These are phyloP conservation scores for Magnusiomyces clavatus DNA, from an alignment of 1,139 yeast species.

Conservation along the genomic window DNA sequence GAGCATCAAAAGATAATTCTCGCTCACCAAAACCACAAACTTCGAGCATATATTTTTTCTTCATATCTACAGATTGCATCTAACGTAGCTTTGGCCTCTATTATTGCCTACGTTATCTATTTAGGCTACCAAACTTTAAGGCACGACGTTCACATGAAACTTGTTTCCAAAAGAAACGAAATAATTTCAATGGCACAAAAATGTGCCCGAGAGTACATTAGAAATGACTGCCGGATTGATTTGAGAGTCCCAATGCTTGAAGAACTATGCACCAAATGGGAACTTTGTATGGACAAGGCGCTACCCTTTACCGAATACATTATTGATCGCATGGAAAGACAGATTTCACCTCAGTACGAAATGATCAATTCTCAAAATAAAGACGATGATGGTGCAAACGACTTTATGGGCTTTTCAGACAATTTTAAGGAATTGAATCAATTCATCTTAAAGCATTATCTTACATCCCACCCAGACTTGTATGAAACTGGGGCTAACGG, in stretches of 20 bases:
- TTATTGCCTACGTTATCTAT: constrained; percentile 6
- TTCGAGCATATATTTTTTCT: constrained; percentile 8
- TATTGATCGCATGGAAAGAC: too few relatives aligned
- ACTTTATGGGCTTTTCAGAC: too few relatives aligned
- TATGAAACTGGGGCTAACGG: too few relatives aligned
- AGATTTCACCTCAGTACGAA: too few relatives aligned
- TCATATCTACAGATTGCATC: constrained; percentile 13
- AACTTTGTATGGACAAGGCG: constrained; percentile 40
- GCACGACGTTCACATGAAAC: constrained; percentile 2
- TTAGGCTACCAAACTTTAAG: not conserved
- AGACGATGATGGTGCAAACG: too few relatives aligned
- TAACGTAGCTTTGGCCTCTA: constrained; percentile 10
- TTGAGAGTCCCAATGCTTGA: constrained; percentile 58
- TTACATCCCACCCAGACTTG: too few relatives aligned
- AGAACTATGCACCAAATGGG: constrained; percentile 61
- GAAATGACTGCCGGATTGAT: constrained; percentile 54
- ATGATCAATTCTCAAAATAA: not conserved
- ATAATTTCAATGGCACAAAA: constrained; percentile 10
- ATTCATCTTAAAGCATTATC: too few relatives aligned
- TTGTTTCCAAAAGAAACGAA: constrained; percentile 1
- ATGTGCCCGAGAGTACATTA: constrained; percentile 59
- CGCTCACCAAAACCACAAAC: not conserved
- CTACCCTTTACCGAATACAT: not conserved
- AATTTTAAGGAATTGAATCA: too few relatives aligned
- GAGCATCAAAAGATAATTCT: not conserved